Base-by-base conservation (phyloP, 495 filamentous ascomycete species). In the Tuber brumale region DNA sequence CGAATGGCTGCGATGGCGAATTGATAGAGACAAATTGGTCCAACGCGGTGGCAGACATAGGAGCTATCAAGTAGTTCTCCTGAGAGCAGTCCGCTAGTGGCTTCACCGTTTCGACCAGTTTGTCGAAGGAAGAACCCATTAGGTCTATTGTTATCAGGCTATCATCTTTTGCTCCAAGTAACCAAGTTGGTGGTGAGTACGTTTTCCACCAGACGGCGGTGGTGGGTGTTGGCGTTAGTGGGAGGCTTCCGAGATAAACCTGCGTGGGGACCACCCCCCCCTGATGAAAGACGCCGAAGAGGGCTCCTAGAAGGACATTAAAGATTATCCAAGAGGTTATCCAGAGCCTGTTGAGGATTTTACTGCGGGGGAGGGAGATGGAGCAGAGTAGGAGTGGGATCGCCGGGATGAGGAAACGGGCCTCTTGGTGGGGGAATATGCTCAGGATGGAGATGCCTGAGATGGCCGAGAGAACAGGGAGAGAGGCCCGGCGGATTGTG, bases 171-270 rank as follows among this genome's bases (percentile, higher is more conserved):
- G 19, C 37, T 75, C 94, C 93, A 39, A 98, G 86, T 27, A 99
- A 87, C 94, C 95, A 98, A 35, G 92, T 90, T 0, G 95, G 95
- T 10, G 95, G 95, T 78, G 91, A 92, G 84, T 99, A 99, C 0
- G 96, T 98, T 81, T 97, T 97, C 95, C 95, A 99, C 94, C 94
- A 99, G 73, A 97, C 87, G 5, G 92, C 92, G 18, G 91, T 87
- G 8, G 88, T 89, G n/a, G 89, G 88, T 72, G 89, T 86, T 27
- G 84, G 88, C 81, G 57, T 72, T 35, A 14, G 27, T 35, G 57
- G 57, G 12, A 66, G 57, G 76, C 79, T 81, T 75, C 80, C 77
- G 51, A 80, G 72, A 46, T 82, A 71, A 14, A 89, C 83, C 81
- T 99, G 95, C 12, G 91, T 89, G 18, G 94, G 94, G 6, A 98